A percentile compares a stretch with the other conserved stretches of the same genome.
Conservation (phyloP, 2,329 filamentous ascomycete species). For the Penicillium expansum region DNA sequence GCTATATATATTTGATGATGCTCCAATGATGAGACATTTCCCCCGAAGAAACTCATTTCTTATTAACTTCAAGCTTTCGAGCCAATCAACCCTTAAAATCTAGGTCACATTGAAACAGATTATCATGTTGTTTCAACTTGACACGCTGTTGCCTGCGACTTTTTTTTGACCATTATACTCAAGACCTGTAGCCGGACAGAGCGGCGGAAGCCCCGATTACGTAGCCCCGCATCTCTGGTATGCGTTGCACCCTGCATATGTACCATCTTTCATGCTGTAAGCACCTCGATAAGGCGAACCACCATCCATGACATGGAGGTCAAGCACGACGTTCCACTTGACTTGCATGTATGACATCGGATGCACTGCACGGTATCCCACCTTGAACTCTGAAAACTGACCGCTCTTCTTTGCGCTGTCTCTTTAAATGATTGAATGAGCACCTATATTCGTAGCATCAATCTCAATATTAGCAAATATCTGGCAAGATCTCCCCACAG, state of each 20-base stretch:
- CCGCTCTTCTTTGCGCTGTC: conserved; percentile 2
- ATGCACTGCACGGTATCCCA: not conserved
- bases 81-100: not conserved
- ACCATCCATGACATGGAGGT: not conserved
- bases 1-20: not conserved
- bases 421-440: not conserved
- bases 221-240: not conserved
- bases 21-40: not conserved
- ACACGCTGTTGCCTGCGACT: no score
- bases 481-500: not conserved
- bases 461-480: not conserved
- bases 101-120: not conserved
- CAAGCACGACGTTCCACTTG: conserved; percentile 1
- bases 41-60: not conserved
- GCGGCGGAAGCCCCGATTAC: not conserved
- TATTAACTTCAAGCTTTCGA: not conserved
- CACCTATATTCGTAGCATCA: not conserved
- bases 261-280: not conserved
- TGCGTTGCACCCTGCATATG: no score
- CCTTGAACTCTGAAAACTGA: not conserved
- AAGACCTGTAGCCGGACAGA: not conserved
- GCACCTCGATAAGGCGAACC: not conserved
- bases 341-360: conserved; percentile 12
- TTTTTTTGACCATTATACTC: not conserved
- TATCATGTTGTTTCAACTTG: no score